Conservation (phyloP, 805 yeast genomes). For the Cyberlindnera mycetangii region DNA sequence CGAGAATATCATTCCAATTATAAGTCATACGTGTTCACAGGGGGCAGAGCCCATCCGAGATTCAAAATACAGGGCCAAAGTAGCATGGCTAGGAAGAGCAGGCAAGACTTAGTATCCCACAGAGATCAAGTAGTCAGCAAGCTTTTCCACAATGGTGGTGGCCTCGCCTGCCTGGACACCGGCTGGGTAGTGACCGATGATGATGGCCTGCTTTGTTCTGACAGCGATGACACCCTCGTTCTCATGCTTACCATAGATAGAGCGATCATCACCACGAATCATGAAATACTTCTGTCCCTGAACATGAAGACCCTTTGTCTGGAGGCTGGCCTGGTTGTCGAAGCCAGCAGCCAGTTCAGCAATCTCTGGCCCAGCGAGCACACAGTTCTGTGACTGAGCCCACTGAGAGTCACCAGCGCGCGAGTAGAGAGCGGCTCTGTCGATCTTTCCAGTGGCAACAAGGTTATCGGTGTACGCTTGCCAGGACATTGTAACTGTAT, state of each 20-base stretch:
- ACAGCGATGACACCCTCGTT: slow-evolving; percentile 88
- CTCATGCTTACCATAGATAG: slow-evolving; percentile 89
- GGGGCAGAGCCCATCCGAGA: too few relatives aligned
- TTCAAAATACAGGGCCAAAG: background rate
- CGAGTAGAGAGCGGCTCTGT: slow-evolving; percentile 89
- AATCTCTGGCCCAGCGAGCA: slow-evolving; percentile 68
- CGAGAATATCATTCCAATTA: background rate
- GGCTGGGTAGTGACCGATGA: slow-evolving; percentile 91
- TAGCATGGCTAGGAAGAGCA: background rate
- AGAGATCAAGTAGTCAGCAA: slow-evolving; percentile 91
- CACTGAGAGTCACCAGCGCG: slow-evolving; percentile 93
- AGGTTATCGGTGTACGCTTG: slow-evolving; percentile 95
- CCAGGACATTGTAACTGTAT: slow-evolving; percentile 38
- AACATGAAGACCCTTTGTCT: slow-evolving; percentile 81
- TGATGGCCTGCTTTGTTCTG: slow-evolving; percentile 88
- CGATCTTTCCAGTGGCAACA: slow-evolving; percentile 81
- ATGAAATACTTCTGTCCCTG: slow-evolving; percentile 85
- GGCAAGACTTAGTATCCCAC: slow-evolving; percentile 59
- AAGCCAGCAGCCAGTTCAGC: slow-evolving; percentile 73
- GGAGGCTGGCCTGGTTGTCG: slow-evolving; percentile 73
- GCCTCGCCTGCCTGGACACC: slow-evolving; percentile 95
- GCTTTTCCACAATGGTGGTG: slow-evolving; percentile 87
- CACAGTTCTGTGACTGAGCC: slow-evolving; percentile 77
- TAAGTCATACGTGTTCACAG: background rate
- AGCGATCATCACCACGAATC: slow-evolving; percentile 86